Evolutionary conservation across 2,329 filamentous ascomycete genomes (phyloP), one percentile per base, ranked within the genome.

Genomic region (Penicillium thymicola): DNA sequence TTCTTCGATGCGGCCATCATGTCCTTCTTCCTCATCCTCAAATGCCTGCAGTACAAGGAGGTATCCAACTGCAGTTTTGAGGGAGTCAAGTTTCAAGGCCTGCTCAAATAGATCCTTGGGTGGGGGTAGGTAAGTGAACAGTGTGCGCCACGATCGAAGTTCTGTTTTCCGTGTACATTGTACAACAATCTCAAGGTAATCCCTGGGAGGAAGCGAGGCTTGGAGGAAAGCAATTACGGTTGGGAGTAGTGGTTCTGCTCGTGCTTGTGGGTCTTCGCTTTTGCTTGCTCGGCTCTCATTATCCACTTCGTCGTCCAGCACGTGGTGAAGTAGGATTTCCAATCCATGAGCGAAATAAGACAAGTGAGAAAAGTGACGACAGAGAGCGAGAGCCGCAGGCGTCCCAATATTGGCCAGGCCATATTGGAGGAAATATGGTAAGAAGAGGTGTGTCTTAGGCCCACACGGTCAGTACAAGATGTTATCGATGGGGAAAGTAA

Each of bases 121-220:
- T 1, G 93, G 90, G 0, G 94, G 94, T 1, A 99, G 81, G 67
- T 97, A 92, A 5, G 87, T 86, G 72, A 99, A 99, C 1, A 99
- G 81, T 0, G 94, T 97, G 58, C 89, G 87, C 94, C 94, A 99
- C 54, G 91, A 96, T 38, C 93, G 86, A 8, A 96, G 86, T 70
- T 99, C 94, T 0, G 94, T 99, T 75, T 99, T 99, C 53, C 94
- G 88, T 1, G 94, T 97, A 75, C 94, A 99, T 75, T 96, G 94
- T 21, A 99, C 89, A 25, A 99, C 88, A 56, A 97, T 94, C 67
- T 97, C 93, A 16, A 97, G 85, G 69, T 97, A 99, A 56, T 91
- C 69, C 11, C 70, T 70, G 0, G 70, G 85, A 54, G 87, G 88
- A 73, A 91, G 89, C 1, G 87, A 90, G 0, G 89, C 89, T 55